Conservation (phyloP, 164 flowering plant species). For the Aristolochia contorta region DNA sequence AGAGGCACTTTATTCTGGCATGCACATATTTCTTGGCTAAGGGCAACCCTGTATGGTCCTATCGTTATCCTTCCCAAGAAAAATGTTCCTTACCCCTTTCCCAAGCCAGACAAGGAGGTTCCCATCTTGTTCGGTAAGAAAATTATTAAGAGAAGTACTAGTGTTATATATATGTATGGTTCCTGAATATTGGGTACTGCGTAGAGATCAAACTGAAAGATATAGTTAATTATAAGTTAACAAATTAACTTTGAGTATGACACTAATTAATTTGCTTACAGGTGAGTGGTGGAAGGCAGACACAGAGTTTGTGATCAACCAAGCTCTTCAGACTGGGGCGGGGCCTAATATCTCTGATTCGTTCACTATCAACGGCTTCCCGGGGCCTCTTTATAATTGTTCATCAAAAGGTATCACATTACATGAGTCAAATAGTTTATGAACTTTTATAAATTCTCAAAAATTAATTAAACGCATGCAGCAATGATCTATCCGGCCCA, state of each 20-base stretch:
- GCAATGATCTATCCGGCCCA: no score
- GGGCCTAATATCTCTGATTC: conserved; percentile 23
- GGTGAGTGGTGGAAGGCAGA: conserved; percentile 25
- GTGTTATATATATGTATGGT: no score
- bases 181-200: no score
- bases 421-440: not conserved
- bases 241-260: no score
- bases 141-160: no score
- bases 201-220: no score
- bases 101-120: conserved; percentile 44
- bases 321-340: conserved; percentile 16
- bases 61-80: conserved; percentile 40
- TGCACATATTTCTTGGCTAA: conserved; percentile 49
- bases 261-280: not conserved
- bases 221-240: no score
- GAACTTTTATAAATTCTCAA: no score
- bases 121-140: conserved; percentile 36
- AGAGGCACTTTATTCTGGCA: conserved; percentile 54
- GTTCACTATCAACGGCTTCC: conserved; percentile 23
- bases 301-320: conserved; percentile 14
- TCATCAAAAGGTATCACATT: conserved; percentile 14
- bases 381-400: conserved; percentile 20
- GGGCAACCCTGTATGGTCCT: conserved; percentile 47
- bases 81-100: conserved; percentile 36
- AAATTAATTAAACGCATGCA: no score